Percentiles rank a stretch among this genome's conserved stretches.
Conservation (phyloP, 306 rosid genomes). For the Ceratonia siliqua region DNA sequence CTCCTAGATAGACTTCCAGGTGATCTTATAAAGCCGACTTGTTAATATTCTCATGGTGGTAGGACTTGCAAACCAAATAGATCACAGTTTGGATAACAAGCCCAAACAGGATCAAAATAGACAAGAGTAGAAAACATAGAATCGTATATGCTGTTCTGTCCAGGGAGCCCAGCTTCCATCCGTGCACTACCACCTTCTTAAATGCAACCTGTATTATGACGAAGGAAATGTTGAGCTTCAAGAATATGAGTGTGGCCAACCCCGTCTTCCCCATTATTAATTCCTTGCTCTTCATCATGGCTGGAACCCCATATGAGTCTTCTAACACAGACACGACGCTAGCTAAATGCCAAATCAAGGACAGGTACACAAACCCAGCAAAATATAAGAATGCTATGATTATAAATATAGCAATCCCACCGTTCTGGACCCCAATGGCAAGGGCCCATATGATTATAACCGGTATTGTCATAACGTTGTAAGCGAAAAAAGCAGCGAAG, state of each 20-base stretch:
- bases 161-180: conserved; percentile 23
- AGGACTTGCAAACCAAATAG: conserved; percentile 83
- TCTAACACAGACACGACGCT: conserved; percentile 72
- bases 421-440: fast-evolving
- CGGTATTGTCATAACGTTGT: conserved; percentile 24
- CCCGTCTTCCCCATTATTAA: conserved; percentile 64
- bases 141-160: conserved; percentile 42
- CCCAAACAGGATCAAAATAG: conserved; percentile 43
- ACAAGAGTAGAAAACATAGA: conserved; percentile 46
- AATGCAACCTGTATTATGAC: conserved; percentile 32
- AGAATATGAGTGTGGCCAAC: conserved; percentile 30
- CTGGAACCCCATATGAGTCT: conserved; percentile 59
- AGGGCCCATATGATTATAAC: not conserved
- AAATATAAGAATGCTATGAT: conserved; percentile 21
- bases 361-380: conserved; percentile 55
- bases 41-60: conserved; percentile 80
- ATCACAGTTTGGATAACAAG: conserved; percentile 68
- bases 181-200: conserved; percentile 43
- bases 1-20: conserved; percentile 63
- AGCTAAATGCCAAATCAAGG: conserved; percentile 70
- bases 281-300: conserved; percentile 67
- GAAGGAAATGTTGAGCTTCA: conserved; percentile 6
- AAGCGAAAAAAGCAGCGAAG: conserved; percentile 38
- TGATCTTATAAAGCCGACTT: conserved; percentile 75
- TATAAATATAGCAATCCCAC: not conserved